Conservation (phyloP, 148 eudicot species). For the Rhododendron mucronatum region DNA sequence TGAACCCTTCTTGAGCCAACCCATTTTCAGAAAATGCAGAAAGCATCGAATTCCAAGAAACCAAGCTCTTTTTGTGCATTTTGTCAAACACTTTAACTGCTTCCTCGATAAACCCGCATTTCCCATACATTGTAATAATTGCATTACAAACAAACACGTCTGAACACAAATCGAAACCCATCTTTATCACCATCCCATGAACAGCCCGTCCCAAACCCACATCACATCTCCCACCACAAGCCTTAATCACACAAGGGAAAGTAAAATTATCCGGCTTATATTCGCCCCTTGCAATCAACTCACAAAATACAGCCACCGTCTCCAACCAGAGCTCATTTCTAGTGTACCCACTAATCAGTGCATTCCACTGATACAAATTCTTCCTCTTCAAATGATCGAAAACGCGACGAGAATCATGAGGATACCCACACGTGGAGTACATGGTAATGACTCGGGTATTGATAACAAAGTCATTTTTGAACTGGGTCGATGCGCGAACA, state of each 20-base stretch:
- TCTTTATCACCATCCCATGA: constrained; percentile 49
- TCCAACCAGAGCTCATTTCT: constrained; percentile 44
- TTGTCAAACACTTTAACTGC: constrained; percentile 44
- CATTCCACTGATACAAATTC: constrained; percentile 55
- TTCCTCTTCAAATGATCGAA: constrained; percentile 33
- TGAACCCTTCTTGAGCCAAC: constrained; percentile 22
- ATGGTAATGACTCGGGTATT: constrained; percentile 45
- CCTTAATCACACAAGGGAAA: constrained; percentile 57
- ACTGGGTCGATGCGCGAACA: constrained; percentile 23
- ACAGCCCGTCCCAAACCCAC: constrained; percentile 30
- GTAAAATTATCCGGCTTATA: constrained; percentile 57
- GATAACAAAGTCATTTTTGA: constrained; percentile 30
- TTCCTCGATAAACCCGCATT: constrained; percentile 32
- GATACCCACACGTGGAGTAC: constrained; percentile 48
- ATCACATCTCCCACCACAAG: constrained; percentile 41
- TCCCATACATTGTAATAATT: constrained; percentile 52
- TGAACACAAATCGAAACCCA: constrained; percentile 23
- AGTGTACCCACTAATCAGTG: constrained; percentile 47
- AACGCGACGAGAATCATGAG: constrained; percentile 29
- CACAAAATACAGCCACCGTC: constrained; percentile 31
- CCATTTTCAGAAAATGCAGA: constrained; percentile 40
- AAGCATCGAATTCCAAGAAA: constrained; percentile 67
- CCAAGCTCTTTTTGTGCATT: constrained; percentile 50
- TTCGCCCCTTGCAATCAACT: constrained; percentile 25
- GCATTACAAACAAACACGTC: constrained; percentile 66